Base-by-base conservation (phyloP, 1,139 yeast species). In the Zhuliangozyma parablackwelliae region DNA sequence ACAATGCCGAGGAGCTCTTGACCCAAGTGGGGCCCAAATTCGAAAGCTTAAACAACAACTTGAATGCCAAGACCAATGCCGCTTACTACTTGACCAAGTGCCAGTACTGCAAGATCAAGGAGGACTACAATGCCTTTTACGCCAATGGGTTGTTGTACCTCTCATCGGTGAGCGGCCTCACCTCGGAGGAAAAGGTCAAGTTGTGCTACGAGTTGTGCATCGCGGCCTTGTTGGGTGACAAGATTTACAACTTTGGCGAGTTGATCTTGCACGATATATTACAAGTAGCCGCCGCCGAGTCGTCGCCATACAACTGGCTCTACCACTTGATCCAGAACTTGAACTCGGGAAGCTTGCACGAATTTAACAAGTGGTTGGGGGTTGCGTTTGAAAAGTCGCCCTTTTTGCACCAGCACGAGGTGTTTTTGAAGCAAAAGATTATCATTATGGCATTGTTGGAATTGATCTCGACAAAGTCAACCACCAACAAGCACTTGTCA, bases 241-340 rank as follows among this genome's bases (percentile, higher is more conserved):
- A 80, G 56, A 86, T 92, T 49, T 94, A 89, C 69, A 92, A 90
- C 64, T 92, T 92, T 61, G 98, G 98, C 36, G 98, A 94, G 63
- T 76, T 92, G 47, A 75, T 92, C 42, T 78, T 89, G 56, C 97
- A 92, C 58, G 96, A 95, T 35, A 81, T 90, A 38, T 75, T 92
- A 58, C 61, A 71, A 35, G 67, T 74, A 32, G 70, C 85, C 37
- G 39, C 36, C 25, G 37, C 41, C 26, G 61, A 59, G 26, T 67
- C 67, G 39, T 64, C 76, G 30, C 70, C 71, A 36, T 81, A 79
- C 55, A 61, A 67, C 37, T 90, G 97, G 96, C 66, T 94, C 42
- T 78, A 80, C 45, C 75, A 82, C 37, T 66, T 90, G 47, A 69
- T 92, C 40, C 70, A 77, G 41, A 72, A 83, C 28, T 69, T 92